These are phyloP conservation scores for Choiromyces venosus DNA, from an alignment of 495 filamentous ascomycete genomes.

Conservation along the genomic window DNA sequence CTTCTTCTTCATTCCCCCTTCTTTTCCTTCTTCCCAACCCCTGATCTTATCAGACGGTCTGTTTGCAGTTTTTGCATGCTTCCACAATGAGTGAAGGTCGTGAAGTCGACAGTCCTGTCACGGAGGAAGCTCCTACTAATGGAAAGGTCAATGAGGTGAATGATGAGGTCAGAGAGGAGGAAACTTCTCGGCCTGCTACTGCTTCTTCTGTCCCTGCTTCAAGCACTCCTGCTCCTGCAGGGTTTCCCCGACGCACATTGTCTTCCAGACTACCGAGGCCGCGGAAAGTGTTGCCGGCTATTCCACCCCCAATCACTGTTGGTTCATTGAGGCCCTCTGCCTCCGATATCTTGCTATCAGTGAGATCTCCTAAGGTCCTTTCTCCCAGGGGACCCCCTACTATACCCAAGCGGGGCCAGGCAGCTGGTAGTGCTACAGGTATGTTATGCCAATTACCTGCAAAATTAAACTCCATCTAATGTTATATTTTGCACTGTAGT, in stretches of 20 bases:
- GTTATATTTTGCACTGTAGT: neutral
- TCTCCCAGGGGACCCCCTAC: conserved; percentile 3
- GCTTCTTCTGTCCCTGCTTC: neutral
- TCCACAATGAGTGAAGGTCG: conserved; percentile 2
- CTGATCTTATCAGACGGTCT: neutral
- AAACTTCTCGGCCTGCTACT: neutral
- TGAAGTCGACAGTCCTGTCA: neutral
- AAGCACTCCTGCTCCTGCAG: neutral
- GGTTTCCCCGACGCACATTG: neutral
- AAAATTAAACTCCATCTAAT: neutral
- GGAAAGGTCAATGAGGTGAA: neutral
- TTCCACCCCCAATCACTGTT: conserved; percentile 21
- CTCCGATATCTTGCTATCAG: conserved; percentile 16
- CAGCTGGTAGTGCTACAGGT: neutral
- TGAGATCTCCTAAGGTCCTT: neutral
- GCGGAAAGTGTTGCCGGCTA: conserved; percentile 20
- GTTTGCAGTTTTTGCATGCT: neutral
- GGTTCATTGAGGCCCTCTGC: conserved; percentile 26
- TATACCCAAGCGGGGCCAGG: neutral
- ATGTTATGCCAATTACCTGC: neutral
- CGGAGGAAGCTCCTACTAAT: neutral
- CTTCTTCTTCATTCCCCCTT: neutral
- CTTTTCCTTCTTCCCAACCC: neutral
- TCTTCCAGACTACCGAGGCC: conserved; percentile 38
- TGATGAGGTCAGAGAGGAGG: neutral